These are phyloP conservation scores for Solioccasus polychromus DNA, from an alignment of 768 basidiomycete genomes.

Conservation along the genomic window DNA sequence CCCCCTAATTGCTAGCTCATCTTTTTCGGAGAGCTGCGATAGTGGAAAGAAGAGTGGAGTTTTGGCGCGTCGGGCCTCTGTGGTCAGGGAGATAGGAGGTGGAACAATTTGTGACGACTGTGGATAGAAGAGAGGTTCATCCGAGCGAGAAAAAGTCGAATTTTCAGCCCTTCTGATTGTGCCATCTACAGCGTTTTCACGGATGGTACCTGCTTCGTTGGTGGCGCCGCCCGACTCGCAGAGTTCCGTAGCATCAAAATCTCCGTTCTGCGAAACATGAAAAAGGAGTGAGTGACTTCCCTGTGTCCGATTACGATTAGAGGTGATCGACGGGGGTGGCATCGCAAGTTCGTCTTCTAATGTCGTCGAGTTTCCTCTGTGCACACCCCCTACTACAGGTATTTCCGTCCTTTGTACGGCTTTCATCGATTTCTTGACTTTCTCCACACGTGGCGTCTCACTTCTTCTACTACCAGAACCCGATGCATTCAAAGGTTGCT, in stretches of 20 bases:
- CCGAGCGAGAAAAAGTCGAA: slow-evolving; percentile 1
- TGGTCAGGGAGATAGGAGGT: slow-evolving; percentile 1
- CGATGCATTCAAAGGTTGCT: slow-evolving; percentile 27
- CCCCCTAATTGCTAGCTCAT: slow-evolving; percentile 49
- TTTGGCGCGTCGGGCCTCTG: slow-evolving; percentile 9
- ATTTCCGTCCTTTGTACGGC: slow-evolving; percentile 33
- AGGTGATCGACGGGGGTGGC: slow-evolving; percentile 36
- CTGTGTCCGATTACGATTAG: slow-evolving; percentile 14
- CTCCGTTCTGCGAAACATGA: slow-evolving; percentile 14
- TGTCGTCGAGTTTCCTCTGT: slow-evolving; percentile 14
- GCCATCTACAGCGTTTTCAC: background rate
- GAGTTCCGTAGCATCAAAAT: slow-evolving; percentile 15
- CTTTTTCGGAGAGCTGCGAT: slow-evolving; percentile 61
- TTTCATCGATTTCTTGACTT: slow-evolving; percentile 38
- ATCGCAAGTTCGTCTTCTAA: slow-evolving; percentile 32
- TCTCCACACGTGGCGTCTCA: slow-evolving; percentile 46
- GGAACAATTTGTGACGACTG: slow-evolving; percentile 20
- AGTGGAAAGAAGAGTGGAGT: slow-evolving; percentile 42
- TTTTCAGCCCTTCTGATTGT: slow-evolving; percentile 4
- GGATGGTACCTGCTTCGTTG: slow-evolving; percentile 1
- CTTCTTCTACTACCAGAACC: slow-evolving; percentile 12
- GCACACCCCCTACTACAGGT: slow-evolving; percentile 5
- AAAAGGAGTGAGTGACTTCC: slow-evolving; percentile 10
- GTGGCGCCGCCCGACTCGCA: slow-evolving; percentile 1
- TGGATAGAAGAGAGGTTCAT: slow-evolving; percentile 25